These are phyloP conservation scores for Pseudogymnoascus sp. DNA, from an alignment of 2,329 filamentous ascomycete genomes.

Conservation along the genomic window DNA sequence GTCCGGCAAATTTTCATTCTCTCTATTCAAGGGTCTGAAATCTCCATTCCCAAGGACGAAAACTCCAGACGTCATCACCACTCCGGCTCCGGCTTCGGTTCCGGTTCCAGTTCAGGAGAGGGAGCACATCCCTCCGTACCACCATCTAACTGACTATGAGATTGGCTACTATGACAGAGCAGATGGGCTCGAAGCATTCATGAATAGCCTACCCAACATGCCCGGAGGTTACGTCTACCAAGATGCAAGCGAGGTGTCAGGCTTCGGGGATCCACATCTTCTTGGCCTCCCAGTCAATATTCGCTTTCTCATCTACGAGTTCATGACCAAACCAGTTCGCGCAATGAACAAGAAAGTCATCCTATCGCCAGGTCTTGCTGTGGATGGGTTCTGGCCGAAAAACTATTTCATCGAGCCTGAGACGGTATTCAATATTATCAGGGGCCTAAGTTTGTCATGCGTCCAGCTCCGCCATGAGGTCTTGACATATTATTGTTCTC, in stretches of 20 bases:
- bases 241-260: background rate
- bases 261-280: background rate
- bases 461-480: constrained; percentile 23
- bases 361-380: background rate
- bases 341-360: background rate
- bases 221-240: background rate
- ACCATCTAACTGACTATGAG: background rate
- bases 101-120: background rate
- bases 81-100: background rate
- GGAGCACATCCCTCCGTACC: background rate
- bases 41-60: background rate
- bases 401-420: background rate
- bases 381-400: background rate
- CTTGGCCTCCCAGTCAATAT: background rate
- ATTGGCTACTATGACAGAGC: background rate
- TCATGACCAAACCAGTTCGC: background rate
- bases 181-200: background rate
- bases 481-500: constrained; percentile 27
- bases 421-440: background rate
- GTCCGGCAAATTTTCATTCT: background rate
- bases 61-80: background rate
- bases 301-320: background rate
- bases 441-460: background rate
- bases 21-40: background rate
- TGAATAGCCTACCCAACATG: background rate